Conservation (phyloP, 345 rosid genomes). For the Hibiscus tridactylites region DNA sequence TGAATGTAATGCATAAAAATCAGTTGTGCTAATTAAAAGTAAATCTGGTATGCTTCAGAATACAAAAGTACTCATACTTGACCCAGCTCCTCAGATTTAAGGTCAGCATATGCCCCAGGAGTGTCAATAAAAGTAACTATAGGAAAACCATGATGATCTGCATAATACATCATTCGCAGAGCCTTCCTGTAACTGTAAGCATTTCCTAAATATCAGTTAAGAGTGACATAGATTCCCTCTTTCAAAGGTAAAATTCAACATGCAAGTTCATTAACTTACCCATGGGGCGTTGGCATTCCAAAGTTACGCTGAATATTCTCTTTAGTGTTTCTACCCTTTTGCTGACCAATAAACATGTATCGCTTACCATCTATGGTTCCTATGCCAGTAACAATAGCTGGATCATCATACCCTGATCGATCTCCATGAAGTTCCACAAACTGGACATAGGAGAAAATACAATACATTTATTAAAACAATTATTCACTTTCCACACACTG, state of each 20-base stretch:
- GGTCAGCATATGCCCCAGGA: slow-evolving; percentile 79
- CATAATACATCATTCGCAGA: slow-evolving; percentile 77
- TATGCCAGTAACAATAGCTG: slow-evolving; percentile 91
- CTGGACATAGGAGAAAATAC: slow-evolving; percentile 31
- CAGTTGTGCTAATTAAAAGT: slow-evolving; percentile 13
- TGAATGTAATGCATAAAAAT: slow-evolving; percentile 11
- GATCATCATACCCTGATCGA: slow-evolving; percentile 96
- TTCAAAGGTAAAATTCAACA: background rate
- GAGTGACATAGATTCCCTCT: slow-evolving; percentile 8
- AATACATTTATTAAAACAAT: slow-evolving; percentile 4
- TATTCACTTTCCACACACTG: background rate
- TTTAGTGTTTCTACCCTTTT: slow-evolving; percentile 98
- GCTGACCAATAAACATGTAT: slow-evolving; percentile 96
- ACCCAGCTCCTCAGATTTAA: slow-evolving; percentile 68
- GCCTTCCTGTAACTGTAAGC: slow-evolving; percentile 75
- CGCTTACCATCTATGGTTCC: slow-evolving; percentile 83
- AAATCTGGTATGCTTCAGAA: slow-evolving; percentile 1
- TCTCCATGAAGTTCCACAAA: slow-evolving; percentile 99
- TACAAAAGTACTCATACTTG: slow-evolving; percentile 34
- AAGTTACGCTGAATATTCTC: slow-evolving; percentile 90
- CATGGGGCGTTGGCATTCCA: slow-evolving; percentile 99
- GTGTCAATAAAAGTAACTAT: slow-evolving; percentile 78
- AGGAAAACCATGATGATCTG: slow-evolving; percentile 80
- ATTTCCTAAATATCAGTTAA: slow-evolving; percentile 6
- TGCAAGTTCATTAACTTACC: slow-evolving; percentile 39